These are phyloP conservation scores for Musa troglodytarum DNA, from an alignment of 176 grass and related monocot genomes.

Conservation along the genomic window DNA sequence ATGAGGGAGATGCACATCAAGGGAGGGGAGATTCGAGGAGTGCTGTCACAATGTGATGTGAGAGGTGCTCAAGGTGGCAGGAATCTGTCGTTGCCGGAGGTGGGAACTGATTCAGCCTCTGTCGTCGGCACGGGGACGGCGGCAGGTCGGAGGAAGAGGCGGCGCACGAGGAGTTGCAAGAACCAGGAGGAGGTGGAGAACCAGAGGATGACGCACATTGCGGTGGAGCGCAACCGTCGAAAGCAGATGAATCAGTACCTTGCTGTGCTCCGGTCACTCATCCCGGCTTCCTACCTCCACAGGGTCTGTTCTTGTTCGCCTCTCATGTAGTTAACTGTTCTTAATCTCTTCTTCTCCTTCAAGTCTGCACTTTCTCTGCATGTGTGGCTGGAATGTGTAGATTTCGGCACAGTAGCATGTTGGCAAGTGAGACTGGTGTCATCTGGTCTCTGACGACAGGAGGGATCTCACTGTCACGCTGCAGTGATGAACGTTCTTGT, in stretches of 20 bases:
- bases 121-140: neutral
- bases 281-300: conserved; percentile 71
- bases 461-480: neutral
- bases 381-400: too few relatives aligned
- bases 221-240: conserved; percentile 79
- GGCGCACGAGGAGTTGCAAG: conserved; percentile 40
- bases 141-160: conserved; percentile 45
- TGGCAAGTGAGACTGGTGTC: neutral
- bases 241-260: conserved; percentile 91
- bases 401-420: too few relatives aligned
- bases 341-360: neutral
- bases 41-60: too few relatives aligned
- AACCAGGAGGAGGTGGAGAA: conserved; percentile 81
- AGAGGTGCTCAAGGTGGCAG: neutral
- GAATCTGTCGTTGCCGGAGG: conserved; percentile 1
- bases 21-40: conserved; percentile 6
- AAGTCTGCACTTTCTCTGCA: too few relatives aligned
- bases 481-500: conserved; percentile 20
- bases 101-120: conserved; percentile 4
- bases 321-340: neutral
- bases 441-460: conserved; percentile 9
- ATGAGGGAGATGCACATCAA: conserved; percentile 23
- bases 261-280: conserved; percentile 53
- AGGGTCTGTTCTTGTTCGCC: conserved; percentile 26
- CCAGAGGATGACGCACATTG: conserved; percentile 95